Evolutionary conservation across 2,329 filamentous ascomycete species (phyloP).

Genomic region (Fusarium musae): DNA sequence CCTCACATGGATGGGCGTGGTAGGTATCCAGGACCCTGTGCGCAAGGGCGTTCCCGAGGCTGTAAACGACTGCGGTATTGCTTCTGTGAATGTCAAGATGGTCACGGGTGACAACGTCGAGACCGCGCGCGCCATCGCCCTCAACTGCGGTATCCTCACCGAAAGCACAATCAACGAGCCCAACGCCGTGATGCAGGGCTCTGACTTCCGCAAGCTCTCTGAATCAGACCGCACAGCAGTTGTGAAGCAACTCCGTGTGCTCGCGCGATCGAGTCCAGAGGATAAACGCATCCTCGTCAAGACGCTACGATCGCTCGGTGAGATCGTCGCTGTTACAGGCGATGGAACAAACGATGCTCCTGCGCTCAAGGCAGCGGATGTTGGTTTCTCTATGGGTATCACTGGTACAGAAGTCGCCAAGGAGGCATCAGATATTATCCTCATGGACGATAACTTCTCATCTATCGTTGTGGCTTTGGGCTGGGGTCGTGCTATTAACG

Average conservation of each 20-base stretch:
- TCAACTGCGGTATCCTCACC: slow-evolving; percentile 55
- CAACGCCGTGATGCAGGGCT: slow-evolving; percentile 60
- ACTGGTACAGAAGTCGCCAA: slow-evolving; percentile 73
- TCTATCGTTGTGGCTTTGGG: slow-evolving; percentile 74
- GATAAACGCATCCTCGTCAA: slow-evolving; percentile 75
- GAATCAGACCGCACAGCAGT: slow-evolving; percentile 62
- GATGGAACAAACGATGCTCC: slow-evolving; percentile 75
- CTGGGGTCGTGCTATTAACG: slow-evolving; percentile 75
- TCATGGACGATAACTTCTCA: slow-evolving; percentile 74
- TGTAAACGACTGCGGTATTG: slow-evolving; percentile 69
- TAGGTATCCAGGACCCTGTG: slow-evolving; percentile 77
- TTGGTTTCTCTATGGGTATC: slow-evolving; percentile 76
- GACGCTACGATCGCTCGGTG: slow-evolving; percentile 71
- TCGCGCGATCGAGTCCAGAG: slow-evolving; percentile 75
- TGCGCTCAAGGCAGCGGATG: slow-evolving; percentile 72
- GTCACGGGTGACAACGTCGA: slow-evolving; percentile 63
- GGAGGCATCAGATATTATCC: slow-evolving; percentile 73
- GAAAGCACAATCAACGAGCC: slow-evolving; percentile 69
- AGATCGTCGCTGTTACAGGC: slow-evolving; percentile 74
- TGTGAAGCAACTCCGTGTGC: slow-evolving; percentile 72
- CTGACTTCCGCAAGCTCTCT: slow-evolving; percentile 65
- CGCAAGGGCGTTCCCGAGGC: slow-evolving; percentile 70
- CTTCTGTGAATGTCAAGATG: slow-evolving; percentile 75
- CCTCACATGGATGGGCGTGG: slow-evolving; percentile 56
- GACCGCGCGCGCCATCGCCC: slow-evolving; percentile 57